Conservation (phyloP, 805 yeast genomes). For the Peterozyma xylosa region DNA sequence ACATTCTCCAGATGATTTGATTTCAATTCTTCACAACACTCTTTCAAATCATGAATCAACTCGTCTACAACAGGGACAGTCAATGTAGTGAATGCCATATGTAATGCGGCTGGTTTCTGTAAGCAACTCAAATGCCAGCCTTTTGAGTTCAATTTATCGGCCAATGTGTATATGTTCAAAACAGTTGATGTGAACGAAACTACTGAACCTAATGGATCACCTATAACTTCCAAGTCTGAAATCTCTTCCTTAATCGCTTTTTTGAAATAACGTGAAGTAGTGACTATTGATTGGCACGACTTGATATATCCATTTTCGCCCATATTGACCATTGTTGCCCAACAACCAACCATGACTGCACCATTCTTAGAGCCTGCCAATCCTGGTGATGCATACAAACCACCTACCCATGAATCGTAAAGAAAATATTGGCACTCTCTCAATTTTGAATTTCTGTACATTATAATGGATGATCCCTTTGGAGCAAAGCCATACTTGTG, state of each 20-base stretch:
- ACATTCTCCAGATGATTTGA: constrained; percentile 24
- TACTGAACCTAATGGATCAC: constrained; percentile 82
- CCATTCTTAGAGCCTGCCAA: constrained; percentile 97
- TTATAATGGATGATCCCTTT: constrained; percentile 86
- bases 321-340: constrained; percentile 83
- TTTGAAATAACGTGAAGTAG: constrained; percentile 54
- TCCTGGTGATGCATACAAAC: constrained; percentile 93
- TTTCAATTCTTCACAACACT: constrained; percentile 33
- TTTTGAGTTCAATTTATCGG: constrained; percentile 56
- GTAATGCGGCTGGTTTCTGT: constrained; percentile 88
- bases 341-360: constrained; percentile 94
- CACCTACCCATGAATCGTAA: constrained; percentile 85
- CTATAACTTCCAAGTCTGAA: constrained; percentile 61
- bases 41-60: constrained; percentile 44
- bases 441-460: constrained; percentile 68
- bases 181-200: constrained; percentile 59
- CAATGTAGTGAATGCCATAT: constrained; percentile 77
- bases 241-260: constrained; percentile 34
- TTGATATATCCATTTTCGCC: constrained; percentile 80
- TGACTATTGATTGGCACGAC: constrained; percentile 59
- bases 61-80: constrained; percentile 56
- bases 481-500: constrained; percentile 99
- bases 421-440: constrained; percentile 82
- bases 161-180: constrained; percentile 66
- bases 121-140: constrained; percentile 91